Conservation (phyloP, 148 eudicot species). For the Arctostaphylos glauca region DNA sequence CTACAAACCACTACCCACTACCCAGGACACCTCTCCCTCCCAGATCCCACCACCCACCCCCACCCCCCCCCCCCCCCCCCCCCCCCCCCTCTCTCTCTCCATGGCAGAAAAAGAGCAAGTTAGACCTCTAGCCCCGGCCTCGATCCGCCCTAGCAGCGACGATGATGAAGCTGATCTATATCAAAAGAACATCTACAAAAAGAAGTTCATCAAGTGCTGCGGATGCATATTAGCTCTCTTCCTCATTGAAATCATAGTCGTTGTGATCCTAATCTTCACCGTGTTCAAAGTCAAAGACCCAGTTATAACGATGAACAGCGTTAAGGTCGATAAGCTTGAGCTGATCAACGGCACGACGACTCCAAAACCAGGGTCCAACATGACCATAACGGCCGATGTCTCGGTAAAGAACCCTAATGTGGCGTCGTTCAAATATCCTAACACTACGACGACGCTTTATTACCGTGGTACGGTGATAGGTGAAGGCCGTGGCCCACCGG, state of each 20-base stretch:
- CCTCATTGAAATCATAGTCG: slow-evolving; percentile 18
- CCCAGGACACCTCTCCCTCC: not conserved
- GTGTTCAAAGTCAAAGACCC: slow-evolving; percentile 36
- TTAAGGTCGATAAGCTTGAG: slow-evolving; percentile 19
- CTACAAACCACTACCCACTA: too few relatives aligned
- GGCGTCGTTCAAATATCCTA: slow-evolving; percentile 36
- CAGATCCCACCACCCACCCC: not conserved
- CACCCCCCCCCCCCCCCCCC: not conserved
- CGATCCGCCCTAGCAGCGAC: slow-evolving; percentile 26
- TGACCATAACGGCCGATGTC: slow-evolving; percentile 35
- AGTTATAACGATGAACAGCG: slow-evolving; percentile 23
- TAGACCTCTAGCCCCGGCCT: slow-evolving; percentile 37
- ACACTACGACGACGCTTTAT: slow-evolving; percentile 37
- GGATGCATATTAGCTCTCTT: slow-evolving; percentile 22
- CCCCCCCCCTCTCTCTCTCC: not conserved
- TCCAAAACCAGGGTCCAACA: slow-evolving; percentile 32
- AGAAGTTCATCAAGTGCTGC: slow-evolving; percentile 27
- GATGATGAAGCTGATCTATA: slow-evolving; percentile 16
- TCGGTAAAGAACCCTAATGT: slow-evolving; percentile 44
- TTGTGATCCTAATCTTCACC: slow-evolving; percentile 31
- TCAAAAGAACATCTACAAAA: not conserved
- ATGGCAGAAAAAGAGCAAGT: slow-evolving; percentile 40
- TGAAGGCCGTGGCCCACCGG: slow-evolving; percentile 35
- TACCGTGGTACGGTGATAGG: slow-evolving; percentile 28
- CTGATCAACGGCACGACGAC: slow-evolving; percentile 19